A percentile compares a stretch with the other conserved stretches of the same genome.
These are phyloP conservation scores for Nakazawaea anatomiae DNA, from an alignment of 805 yeast species.

Conservation along the genomic window DNA sequence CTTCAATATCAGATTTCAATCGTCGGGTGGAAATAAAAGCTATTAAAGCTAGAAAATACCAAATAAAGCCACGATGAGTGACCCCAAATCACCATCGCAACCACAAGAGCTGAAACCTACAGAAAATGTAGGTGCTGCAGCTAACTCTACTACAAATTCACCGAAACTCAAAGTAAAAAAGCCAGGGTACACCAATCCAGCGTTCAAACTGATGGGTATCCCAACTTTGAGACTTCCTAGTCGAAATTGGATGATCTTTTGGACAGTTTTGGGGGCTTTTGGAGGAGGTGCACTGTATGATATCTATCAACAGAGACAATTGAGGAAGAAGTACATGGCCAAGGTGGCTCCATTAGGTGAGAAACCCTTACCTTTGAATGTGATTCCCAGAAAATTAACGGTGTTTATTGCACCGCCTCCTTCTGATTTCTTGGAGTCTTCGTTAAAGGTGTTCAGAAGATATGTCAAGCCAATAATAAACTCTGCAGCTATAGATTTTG, in stretches of 20 bases:
- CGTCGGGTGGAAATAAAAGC: too few relatives aligned
- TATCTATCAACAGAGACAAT: conserved; percentile 60
- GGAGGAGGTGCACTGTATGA: conserved; percentile 82
- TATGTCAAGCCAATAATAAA: conserved; percentile 82
- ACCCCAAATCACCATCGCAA: neutral
- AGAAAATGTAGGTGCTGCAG: neutral
- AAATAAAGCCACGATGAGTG: neutral
- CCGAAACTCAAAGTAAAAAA: conserved; percentile 17
- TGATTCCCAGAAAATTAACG: conserved; percentile 67
- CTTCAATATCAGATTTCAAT: too few relatives aligned
- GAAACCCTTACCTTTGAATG: conserved; percentile 36
- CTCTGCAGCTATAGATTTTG: conserved; percentile 80
- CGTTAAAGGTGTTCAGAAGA: conserved; percentile 66
- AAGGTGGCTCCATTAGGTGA: conserved; percentile 50
- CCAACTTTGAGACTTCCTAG: conserved; percentile 76
- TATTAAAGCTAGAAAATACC: neutral
- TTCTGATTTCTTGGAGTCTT: conserved; percentile 74
- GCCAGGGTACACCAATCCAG: conserved; percentile 61
- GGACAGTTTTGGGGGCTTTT: conserved; percentile 59
- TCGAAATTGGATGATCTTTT: conserved; percentile 89
- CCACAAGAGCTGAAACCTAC: neutral
- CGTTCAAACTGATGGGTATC: conserved; percentile 79
- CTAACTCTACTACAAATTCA: conserved; percentile 3
- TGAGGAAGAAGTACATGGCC: conserved; percentile 60
- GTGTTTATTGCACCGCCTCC: conserved; percentile 97